These are phyloP conservation scores for Hypoxylon lenormandii DNA, from an alignment of 495 filamentous ascomycete species.

Conservation along the genomic window DNA sequence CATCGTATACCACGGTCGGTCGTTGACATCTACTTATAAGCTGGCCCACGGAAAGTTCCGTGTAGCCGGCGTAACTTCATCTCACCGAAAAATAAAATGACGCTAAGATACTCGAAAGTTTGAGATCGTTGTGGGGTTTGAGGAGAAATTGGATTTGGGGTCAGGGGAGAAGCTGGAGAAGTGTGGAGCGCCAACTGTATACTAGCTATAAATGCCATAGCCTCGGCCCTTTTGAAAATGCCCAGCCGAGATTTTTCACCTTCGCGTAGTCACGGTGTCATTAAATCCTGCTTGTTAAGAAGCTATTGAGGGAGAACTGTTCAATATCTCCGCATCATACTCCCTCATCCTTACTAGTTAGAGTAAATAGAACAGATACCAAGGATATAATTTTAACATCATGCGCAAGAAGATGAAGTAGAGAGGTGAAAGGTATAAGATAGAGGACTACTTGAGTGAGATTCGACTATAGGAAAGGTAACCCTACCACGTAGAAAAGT, in stretches of 20 bases:
- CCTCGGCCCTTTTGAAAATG: slow-evolving; percentile 21
- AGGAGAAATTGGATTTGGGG: slow-evolving; percentile 28
- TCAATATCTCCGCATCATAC: too few species aligned
- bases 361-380: too few species aligned
- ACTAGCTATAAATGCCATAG: slow-evolving; percentile 27
- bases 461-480: too few species aligned
- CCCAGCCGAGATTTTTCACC: background rate
- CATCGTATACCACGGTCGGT: background rate
- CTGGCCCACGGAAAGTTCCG: slow-evolving; percentile 4
- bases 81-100: slow-evolving; percentile 9
- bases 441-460: too few species aligned
- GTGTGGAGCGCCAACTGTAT: slow-evolving; percentile 5
- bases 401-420: too few species aligned
- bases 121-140: slow-evolving; percentile 36
- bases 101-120: slow-evolving; percentile 23
- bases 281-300: slow-evolving; percentile 4
- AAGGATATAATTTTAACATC: too few species aligned
- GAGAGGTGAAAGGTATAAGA: too few species aligned
- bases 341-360: too few species aligned
- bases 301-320: too few species aligned
- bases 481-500: too few species aligned
- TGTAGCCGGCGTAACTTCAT: slow-evolving; percentile 3
- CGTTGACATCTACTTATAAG: slow-evolving; percentile 18
- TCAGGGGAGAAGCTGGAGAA: slow-evolving; percentile 32
- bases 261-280: background rate